These are phyloP conservation scores for Sambucus nigra DNA, from an alignment of 129 eudicot genomes.

Conservation along the genomic window DNA sequence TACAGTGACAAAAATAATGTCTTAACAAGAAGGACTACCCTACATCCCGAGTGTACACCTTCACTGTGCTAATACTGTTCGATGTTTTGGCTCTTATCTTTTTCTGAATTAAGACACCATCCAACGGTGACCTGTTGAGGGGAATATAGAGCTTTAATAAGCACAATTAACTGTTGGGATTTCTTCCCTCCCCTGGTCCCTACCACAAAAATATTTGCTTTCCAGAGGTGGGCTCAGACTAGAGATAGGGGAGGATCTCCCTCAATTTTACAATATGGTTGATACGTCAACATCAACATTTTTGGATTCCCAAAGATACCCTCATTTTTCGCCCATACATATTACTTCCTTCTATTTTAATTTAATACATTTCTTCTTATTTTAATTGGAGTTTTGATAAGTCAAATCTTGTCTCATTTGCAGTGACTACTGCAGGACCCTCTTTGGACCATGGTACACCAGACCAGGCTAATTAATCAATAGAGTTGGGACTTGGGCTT, in stretches of 20 bases:
- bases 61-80: slow-evolving; percentile 6
- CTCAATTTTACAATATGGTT: slow-evolving; percentile 38
- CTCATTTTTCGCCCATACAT: background rate
- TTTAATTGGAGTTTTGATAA: background rate
- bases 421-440: background rate
- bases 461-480: too few species aligned
- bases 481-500: too few species aligned
- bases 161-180: background rate
- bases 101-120: background rate
- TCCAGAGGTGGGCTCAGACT: slow-evolving; percentile 9
- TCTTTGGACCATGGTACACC: too few species aligned
- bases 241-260: slow-evolving; percentile 30
- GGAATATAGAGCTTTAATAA: background rate
- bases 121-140: background rate
- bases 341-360: too few species aligned
- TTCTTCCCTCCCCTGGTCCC: background rate
- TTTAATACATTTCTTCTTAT: background rate
- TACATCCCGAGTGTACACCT: background rate
- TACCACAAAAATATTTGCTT: background rate
- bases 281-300: slow-evolving; percentile 32
- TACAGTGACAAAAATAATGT: background rate
- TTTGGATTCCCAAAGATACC: slow-evolving; percentile 9
- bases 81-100: background rate
- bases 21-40: background rate
- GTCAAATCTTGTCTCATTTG: slow-evolving; percentile 10